phyloP scores from a whole-genome alignment of 2,329 filamentous ascomycete species.

The Exophiala phaeomuriformis region DNA sequence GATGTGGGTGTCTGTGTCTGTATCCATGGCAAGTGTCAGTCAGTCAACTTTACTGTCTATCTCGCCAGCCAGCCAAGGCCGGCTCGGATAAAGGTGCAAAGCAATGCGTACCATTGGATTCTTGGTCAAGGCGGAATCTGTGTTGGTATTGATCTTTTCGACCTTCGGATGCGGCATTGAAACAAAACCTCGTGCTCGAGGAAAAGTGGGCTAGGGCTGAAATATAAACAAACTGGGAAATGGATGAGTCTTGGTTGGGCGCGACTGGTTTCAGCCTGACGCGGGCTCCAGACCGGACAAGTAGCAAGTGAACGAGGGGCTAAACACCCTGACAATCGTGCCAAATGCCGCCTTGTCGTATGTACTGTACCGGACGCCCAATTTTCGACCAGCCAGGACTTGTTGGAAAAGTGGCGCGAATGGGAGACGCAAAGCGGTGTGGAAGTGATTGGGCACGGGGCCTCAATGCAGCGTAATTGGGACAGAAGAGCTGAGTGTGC shows the following conservation, averaged over 20 bases:
- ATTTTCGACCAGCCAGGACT: too few species aligned
- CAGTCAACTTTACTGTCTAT: conserved; percentile 3
- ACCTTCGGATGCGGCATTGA: neutral
- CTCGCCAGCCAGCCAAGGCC: neutral
- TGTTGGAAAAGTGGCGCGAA: neutral
- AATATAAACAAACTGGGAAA: neutral
- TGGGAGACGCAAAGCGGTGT: neutral
- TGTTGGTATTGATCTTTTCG: conserved; percentile 2
- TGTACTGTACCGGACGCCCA: too few species aligned
- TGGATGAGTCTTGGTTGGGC: neutral
- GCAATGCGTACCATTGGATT: conserved; percentile 15
- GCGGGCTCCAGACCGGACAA: too few species aligned
- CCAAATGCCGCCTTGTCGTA: too few species aligned
- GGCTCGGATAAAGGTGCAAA: neutral
- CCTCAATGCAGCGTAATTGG: neutral
- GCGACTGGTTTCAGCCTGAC: neutral
- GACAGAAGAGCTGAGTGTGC: neutral
- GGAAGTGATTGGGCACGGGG: too few species aligned
- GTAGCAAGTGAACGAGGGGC: too few species aligned
- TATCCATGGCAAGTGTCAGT: neutral
- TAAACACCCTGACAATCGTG: too few species aligned
- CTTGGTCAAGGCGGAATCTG: neutral
- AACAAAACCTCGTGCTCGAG: neutral
- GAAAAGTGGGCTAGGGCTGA: neutral
- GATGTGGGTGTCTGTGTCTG: conserved; percentile 14